Conservation (phyloP, 768 basidiomycete genomes). For the Xerocomus brunneocitrinus region DNA sequence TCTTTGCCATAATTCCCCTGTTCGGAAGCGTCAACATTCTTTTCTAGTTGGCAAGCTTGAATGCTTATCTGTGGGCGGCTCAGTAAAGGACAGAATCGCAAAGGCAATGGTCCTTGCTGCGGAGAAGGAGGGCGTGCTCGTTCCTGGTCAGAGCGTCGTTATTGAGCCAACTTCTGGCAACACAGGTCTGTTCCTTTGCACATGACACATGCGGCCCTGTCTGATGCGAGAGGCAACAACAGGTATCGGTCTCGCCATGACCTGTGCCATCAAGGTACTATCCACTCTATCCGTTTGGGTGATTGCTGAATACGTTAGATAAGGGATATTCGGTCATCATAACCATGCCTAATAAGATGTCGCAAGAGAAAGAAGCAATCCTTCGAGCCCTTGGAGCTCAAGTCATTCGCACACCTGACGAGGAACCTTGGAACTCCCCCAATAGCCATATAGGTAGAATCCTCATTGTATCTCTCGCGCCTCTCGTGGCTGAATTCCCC, state of each 20-base stretch:
- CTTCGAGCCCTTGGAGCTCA: constrained; percentile 90
- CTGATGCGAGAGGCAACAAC: background rate
- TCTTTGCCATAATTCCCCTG: constrained; percentile 3
- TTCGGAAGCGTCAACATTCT: background rate
- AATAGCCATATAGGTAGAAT: constrained; percentile 88
- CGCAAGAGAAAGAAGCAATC: constrained; percentile 88
- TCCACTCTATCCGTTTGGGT: constrained; percentile 15
- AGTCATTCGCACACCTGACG: constrained; percentile 90
- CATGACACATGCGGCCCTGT: background rate
- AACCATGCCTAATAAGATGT: constrained; percentile 95
- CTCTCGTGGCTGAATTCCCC: constrained; percentile 84
- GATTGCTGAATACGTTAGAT: constrained; percentile 72
- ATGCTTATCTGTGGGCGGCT: constrained; percentile 86
- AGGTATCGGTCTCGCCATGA: constrained; percentile 93
- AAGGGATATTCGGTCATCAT: constrained; percentile 92
- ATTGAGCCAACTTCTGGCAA: constrained; percentile 97
- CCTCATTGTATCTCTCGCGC: constrained; percentile 25
- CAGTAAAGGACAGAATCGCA: constrained; percentile 94
- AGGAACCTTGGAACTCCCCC: constrained; percentile 83
- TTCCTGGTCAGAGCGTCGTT: constrained; percentile 84
- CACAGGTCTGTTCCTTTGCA: constrained; percentile 57
- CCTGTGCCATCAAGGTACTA: constrained; percentile 87
- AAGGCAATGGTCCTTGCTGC: constrained; percentile 97
- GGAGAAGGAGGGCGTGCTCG: constrained; percentile 78
- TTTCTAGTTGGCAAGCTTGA: constrained; percentile 84